These are phyloP conservation scores for Coemansia sp. DNA, from an alignment of 192 early-diverging fungal species.

Conservation along the genomic window DNA sequence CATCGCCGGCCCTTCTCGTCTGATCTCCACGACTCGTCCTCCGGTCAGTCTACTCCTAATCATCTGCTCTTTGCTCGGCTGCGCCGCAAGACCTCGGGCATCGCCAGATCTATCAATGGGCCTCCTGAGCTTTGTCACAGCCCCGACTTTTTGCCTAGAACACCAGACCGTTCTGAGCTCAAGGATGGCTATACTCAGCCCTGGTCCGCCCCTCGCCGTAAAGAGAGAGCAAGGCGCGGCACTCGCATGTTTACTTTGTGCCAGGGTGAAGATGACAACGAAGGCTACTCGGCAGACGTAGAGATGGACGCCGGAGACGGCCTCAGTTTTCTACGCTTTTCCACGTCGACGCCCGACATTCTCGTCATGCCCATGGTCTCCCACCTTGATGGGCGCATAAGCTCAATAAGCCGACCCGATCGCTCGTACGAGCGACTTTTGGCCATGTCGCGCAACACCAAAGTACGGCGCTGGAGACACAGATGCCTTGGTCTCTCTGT, in stretches of 20 bases:
- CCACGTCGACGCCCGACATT: conserved; percentile 27
- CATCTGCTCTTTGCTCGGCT: conserved; percentile 15
- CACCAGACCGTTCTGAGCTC: background rate
- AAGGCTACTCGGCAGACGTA: background rate
- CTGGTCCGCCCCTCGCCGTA: background rate
- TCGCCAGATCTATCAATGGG: conserved; percentile 1
- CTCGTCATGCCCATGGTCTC: conserved; percentile 14
- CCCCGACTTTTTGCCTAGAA: conserved; percentile 4
- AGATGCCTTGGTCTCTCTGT: background rate
- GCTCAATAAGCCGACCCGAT: conserved; percentile 17
- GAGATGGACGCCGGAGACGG: conserved; percentile 4
- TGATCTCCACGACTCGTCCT: conserved; percentile 16
- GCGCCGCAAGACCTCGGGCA: conserved; percentile 6
- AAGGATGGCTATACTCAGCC: background rate
- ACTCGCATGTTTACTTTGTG: background rate
- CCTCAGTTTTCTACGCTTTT: background rate
- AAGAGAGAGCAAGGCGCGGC: background rate
- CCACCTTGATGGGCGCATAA: conserved; percentile 5
- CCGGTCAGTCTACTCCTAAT: conserved; percentile 32
- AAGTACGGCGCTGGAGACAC: conserved; percentile 16
- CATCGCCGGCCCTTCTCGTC: conserved; percentile 16
- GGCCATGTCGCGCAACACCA: conserved; percentile 22
- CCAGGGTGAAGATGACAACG: background rate
- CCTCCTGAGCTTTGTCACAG: conserved; percentile 1
- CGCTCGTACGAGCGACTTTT: conserved; percentile 30